Percentiles rank a stretch among this genome's conserved stretches.
These are phyloP conservation scores for Fusarium sp. DNA, from an alignment of 2,329 filamentous ascomycete genomes.

Conservation along the genomic window DNA sequence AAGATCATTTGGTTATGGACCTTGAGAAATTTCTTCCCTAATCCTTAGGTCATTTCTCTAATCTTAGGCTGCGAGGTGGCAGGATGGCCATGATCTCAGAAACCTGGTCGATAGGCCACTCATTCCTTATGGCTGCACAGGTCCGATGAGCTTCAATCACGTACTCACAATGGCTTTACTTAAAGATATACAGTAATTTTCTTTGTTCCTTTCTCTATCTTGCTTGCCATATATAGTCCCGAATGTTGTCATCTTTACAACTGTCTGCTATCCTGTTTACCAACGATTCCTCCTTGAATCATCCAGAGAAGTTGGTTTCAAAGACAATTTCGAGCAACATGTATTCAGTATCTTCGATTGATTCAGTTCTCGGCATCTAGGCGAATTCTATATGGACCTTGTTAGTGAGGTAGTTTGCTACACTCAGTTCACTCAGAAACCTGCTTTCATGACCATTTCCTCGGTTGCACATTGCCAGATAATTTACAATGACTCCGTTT, in stretches of 20 bases:
- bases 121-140: background rate
- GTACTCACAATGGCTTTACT: background rate
- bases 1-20: no score
- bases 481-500: fast-evolving
- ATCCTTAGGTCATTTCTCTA: background rate
- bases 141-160: background rate
- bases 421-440: fast-evolving
- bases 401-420: background rate
- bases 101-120: background rate
- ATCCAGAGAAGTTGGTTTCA: fast-evolving
- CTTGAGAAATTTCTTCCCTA: background rate
- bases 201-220: background rate
- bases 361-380: no score
- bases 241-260: fast-evolving
- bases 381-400: no score
- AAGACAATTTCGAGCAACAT: fast-evolving
- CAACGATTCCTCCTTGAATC: background rate
- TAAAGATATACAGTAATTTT: fast-evolving
- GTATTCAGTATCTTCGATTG: fast-evolving
- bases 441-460: fast-evolving
- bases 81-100: no score
- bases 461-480: background rate
- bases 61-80: background rate
- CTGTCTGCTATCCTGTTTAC: background rate
- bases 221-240: background rate